Conservation (phyloP, 352 stramenopile species). For the Elongisporangium prolatum region DNA sequence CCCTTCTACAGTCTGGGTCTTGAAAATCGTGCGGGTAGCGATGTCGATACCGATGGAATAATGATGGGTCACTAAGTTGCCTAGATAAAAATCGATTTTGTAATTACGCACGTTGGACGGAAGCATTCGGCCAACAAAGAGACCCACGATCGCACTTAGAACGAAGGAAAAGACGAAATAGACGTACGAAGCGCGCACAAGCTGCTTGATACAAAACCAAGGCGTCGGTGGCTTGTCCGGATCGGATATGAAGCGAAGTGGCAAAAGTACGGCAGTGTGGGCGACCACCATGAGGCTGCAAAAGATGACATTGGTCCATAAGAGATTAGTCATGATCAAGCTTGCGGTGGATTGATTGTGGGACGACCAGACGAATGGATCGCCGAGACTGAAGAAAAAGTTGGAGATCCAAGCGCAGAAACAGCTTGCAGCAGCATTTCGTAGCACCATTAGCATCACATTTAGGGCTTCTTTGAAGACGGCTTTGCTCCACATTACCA, state of each 20-base stretch:
- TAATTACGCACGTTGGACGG: slow-evolving; percentile 2
- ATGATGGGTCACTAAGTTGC: slow-evolving; percentile 9
- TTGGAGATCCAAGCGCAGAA: slow-evolving; percentile 20
- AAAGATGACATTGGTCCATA: slow-evolving; percentile 25
- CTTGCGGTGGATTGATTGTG: slow-evolving; percentile 12
- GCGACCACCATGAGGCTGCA: slow-evolving; percentile 17
- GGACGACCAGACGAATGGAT: slow-evolving; percentile 13
- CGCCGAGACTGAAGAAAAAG: slow-evolving; percentile 19
- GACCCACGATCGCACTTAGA: slow-evolving; percentile 4
- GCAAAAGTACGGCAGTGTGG: slow-evolving; percentile 19
- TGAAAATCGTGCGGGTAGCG: slow-evolving; percentile 18
- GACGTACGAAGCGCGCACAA: not conserved
- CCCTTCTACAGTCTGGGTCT: slow-evolving; percentile 14
- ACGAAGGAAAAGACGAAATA: slow-evolving; percentile 8
- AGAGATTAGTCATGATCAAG: slow-evolving; percentile 19
- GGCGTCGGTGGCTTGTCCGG: slow-evolving; percentile 10
- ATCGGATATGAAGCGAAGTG: slow-evolving; percentile 12
- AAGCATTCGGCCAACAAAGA: slow-evolving; percentile 6
- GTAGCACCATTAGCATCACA: slow-evolving; percentile 7
- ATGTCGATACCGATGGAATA: slow-evolving; percentile 18
- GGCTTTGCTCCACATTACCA: not conserved
- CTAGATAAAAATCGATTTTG: slow-evolving; percentile 23
- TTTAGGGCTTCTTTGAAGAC: not conserved
- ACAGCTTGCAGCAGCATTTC: slow-evolving; percentile 20
- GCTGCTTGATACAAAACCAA: slow-evolving; percentile 8